Evolutionary conservation across 495 filamentous ascomycete genomes (phyloP).

Genomic region (Umbilicaria muhlenbergii): DNA sequence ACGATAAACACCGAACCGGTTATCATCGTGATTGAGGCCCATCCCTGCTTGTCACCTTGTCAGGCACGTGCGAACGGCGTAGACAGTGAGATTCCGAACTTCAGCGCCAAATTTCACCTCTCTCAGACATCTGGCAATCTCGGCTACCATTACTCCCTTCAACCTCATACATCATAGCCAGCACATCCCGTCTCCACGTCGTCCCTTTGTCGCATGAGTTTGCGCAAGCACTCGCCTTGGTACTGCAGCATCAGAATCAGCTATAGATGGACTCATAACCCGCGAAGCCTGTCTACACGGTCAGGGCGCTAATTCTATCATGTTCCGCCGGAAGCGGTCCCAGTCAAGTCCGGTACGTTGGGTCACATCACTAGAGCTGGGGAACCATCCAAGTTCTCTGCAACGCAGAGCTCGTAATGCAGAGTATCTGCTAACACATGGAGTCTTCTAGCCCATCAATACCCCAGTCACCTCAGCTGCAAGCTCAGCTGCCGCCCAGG

Average conservation of each 20-base stretch:
- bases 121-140: no score
- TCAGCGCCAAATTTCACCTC: no score
- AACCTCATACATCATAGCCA: constrained; percentile 1
- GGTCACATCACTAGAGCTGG: neutral
- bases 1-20: no score
- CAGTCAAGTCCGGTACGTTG: constrained; percentile 38
- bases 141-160: neutral
- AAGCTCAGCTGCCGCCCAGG: constrained; percentile 60
- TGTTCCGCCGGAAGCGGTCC: constrained; percentile 40
- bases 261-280: neutral
- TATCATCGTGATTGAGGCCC: no score
- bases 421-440: neutral
- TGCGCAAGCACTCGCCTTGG: neutral
- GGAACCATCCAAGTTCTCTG: neutral
- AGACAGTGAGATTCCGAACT: no score
- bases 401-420: neutral
- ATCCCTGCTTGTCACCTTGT: no score
- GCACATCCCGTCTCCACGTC: constrained; percentile 2
- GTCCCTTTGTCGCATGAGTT: constrained; percentile 2
- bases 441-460: constrained; percentile 11
- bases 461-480: constrained; percentile 52
- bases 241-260: neutral
- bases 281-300: constrained; percentile 2
- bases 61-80: no score
- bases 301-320: constrained; percentile 13